phyloP scores from a whole-genome alignment of 73 alveolate species.

The Symbiodinium pilosum region DNA sequence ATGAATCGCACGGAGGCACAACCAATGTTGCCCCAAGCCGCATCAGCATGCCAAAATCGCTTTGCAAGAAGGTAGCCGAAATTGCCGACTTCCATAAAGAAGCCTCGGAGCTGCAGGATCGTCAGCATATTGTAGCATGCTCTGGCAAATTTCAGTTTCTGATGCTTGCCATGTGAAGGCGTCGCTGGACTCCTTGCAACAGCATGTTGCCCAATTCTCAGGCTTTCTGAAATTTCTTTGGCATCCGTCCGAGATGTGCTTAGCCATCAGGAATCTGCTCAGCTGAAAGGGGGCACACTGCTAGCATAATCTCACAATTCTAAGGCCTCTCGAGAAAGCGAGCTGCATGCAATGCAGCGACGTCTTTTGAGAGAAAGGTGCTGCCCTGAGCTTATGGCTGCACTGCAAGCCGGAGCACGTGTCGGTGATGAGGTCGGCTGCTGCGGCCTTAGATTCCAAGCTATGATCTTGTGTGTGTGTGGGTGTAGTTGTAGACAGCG shows the following conservation, averaged over 20 bases:
- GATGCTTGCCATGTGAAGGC: not conserved
- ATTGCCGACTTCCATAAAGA: not conserved
- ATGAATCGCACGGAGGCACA: not conserved
- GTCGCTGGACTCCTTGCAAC: not conserved
- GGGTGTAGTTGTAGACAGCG: no score
- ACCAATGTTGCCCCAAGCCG: no score
- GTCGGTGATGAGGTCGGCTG: no score
- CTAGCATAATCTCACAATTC: not conserved
- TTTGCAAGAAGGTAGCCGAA: not conserved
- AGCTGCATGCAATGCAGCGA: conserved; percentile 83
- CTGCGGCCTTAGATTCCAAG: no score
- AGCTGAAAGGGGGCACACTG: not conserved
- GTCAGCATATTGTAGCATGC: no score
- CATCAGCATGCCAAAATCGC: no score
- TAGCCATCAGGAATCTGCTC: no score
- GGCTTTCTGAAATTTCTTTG: no score
- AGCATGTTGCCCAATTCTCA: not conserved
- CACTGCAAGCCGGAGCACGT: no score
- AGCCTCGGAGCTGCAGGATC: not conserved
- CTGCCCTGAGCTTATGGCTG: not conserved
- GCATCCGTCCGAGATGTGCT: no score
- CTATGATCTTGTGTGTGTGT: no score
- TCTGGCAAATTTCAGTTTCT: no score
- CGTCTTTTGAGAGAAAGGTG: conserved; percentile 27
- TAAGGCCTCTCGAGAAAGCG: conserved; percentile 67